phyloP scores from a whole-genome alignment of 2,329 filamentous ascomycete species.

The Xylariaceae sp. region DNA sequence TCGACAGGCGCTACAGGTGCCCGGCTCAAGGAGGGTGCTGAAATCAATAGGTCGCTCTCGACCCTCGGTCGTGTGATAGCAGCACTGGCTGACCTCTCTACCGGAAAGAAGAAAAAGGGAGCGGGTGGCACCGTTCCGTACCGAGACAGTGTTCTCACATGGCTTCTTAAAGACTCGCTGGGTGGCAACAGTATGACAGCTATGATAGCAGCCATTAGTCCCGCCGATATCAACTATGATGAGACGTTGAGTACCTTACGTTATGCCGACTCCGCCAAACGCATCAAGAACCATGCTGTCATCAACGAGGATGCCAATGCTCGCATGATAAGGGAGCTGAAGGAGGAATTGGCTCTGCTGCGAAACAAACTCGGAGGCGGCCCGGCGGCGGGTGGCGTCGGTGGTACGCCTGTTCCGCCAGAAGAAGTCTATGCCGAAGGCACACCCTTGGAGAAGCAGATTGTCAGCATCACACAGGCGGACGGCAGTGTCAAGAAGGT shows the following conservation, averaged over 20 bases:
- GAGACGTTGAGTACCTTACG: constrained; percentile 93
- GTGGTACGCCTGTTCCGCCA: constrained; percentile 43
- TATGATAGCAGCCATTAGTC: constrained; percentile 99
- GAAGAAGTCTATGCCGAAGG: constrained; percentile 89
- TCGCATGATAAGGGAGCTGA: constrained; percentile 96
- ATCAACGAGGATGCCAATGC: constrained; percentile 99
- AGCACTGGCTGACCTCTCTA: constrained; percentile 85
- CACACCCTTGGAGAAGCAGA: constrained; percentile 90
- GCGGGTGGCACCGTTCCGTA: constrained; percentile 80
- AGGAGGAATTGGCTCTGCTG: constrained; percentile 85
- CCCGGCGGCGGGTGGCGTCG: constrained; percentile 40
- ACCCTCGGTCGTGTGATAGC: constrained; percentile 97
- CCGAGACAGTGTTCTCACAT: constrained; percentile 93
- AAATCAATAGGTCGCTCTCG: constrained; percentile 96
- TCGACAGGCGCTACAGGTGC: constrained; percentile 96
- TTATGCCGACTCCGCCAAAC: constrained; percentile 96
- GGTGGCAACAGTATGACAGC: constrained; percentile 99
- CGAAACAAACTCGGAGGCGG: constrained; percentile 77
- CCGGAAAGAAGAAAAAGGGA: constrained; percentile 78
- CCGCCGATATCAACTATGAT: constrained; percentile 98
- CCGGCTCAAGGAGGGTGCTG: constrained; percentile 92
- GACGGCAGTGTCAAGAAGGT: constrained; percentile 92
- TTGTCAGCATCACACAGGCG: constrained; percentile 85
- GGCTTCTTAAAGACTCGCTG: constrained; percentile 93
- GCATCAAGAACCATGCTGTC: constrained; percentile 99